Base-by-base conservation (phyloP, 169 alveolate genomes). In the Cryptosporidium parvum region DNA sequence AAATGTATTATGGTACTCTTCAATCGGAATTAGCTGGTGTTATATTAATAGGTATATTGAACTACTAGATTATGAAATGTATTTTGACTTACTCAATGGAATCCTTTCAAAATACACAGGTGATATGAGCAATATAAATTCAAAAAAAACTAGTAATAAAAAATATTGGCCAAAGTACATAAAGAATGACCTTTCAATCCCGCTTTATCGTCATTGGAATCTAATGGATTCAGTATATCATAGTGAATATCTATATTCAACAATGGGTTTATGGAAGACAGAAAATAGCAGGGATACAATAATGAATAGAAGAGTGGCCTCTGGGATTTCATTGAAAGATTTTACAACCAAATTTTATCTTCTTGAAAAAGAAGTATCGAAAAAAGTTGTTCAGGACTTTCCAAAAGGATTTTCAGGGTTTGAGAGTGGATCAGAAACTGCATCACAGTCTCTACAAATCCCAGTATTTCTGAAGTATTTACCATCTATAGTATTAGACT, bases 141-240 rank as follows among this genome's bases (percentile, higher is more conserved):
- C 71, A 5, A 73, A 52, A 7, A 73, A 33, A 37, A 39, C 14
- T 73, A 53, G 52, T 2, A 59, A 31, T 56, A 80, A 33, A 39
- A 80, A 61, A 39, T 18, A 67, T 9, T 80, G 89, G 89, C 89
- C 89, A 62, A 80, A 65, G n/a, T 80, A 80, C 70, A 23, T 80
- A 21, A 80, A 53, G 44, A 80, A 26, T 29, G 89, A 80, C 39
- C 89, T 80, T 80, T 80, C 73, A 0, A 29, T 80, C 12, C 89
- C 89, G 0, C 62, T 80, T 33, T 80, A 80, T 65, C 69, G 89
- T 14, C 89, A 80, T 62, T 80, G 89, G 89, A 80, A 80, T 65
- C 51, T 80, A 9, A 10, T 80, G 9, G 89, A 80, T 44, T 59
- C 89, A 42, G 51, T 80, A 37, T 23, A 16, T 23, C 52, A 65